Percentiles rank a stretch among this genome's conserved stretches.
Conservation (phyloP, 495 filamentous ascomycete genomes). For the Melanomma pulvis-pyrius region DNA sequence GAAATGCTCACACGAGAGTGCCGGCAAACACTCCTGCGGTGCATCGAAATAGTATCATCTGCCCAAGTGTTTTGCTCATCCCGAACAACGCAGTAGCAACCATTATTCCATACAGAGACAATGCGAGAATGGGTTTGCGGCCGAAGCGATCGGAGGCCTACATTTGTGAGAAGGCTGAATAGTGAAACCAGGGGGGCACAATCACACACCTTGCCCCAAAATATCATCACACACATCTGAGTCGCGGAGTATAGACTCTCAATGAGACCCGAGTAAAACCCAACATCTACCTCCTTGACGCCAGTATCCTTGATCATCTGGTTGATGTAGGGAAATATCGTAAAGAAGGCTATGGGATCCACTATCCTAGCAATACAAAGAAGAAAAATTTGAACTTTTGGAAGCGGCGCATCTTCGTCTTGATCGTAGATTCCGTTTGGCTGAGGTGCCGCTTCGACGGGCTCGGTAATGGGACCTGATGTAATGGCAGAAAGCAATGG, state of each 20-base stretch:
- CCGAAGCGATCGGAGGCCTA: constrained; percentile 64
- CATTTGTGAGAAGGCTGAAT: neutral
- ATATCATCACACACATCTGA: constrained; percentile 62
- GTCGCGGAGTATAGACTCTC: constrained; percentile 70
- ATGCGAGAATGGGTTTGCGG: constrained; percentile 67
- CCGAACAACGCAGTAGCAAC: constrained; percentile 64
- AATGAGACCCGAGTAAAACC: constrained; percentile 73
- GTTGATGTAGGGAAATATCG: constrained; percentile 74
- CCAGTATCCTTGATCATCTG: constrained; percentile 68
- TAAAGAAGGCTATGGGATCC: constrained; percentile 76
- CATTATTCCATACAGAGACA: constrained; percentile 62
- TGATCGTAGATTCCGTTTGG: constrained; percentile 17
- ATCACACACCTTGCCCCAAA: constrained; percentile 58
- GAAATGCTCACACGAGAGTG: constrained; percentile 54
- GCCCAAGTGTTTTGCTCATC: constrained; percentile 58
- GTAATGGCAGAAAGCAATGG: constrained; percentile 18
- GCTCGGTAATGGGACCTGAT: constrained; percentile 12
- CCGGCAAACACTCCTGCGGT: constrained; percentile 69
- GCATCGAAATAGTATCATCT: constrained; percentile 70
- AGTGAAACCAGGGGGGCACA: neutral
- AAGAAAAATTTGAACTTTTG: constrained; percentile 60
- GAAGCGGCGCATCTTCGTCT: constrained; percentile 53
- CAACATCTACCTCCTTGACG: constrained; percentile 60
- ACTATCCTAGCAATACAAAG: constrained; percentile 69
- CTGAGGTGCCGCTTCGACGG: neutral